Conservation (phyloP, 1,284 basidiomycete species). For the Leucoagaricus sp. region DNA sequence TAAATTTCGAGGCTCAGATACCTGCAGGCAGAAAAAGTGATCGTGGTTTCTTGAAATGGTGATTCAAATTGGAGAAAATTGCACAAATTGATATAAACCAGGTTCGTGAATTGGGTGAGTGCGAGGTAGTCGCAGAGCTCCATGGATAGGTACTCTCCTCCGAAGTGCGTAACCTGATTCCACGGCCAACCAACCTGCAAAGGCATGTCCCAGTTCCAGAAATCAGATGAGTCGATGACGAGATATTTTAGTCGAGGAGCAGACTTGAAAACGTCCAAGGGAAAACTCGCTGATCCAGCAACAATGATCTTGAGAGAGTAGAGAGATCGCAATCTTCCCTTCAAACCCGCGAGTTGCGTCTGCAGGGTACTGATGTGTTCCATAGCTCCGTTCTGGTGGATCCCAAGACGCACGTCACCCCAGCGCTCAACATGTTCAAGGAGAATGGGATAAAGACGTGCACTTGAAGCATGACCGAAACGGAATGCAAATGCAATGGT, state of each 20-base stretch:
- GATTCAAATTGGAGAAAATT: no score
- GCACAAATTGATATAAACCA: background rate
- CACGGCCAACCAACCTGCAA: background rate
- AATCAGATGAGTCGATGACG: background rate
- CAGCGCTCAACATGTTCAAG: constrained; percentile 1
- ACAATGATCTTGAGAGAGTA: constrained; percentile 1
- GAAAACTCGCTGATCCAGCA: no score
- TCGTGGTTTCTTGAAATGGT: no score
- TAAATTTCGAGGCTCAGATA: background rate
- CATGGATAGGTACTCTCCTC: background rate
- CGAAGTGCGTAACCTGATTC: constrained; percentile 1
- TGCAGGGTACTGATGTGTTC: background rate
- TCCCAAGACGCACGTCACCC: constrained; percentile 1
- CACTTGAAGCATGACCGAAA: no score
- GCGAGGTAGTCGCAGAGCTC: background rate
- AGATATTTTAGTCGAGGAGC: background rate
- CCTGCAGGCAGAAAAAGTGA: background rate
- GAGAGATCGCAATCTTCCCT: background rate
- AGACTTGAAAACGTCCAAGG: background rate
- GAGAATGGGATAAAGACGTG: background rate
- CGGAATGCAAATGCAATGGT: background rate
- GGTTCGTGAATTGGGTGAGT: background rate
- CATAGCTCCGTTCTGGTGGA: background rate
- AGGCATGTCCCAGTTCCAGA: background rate
- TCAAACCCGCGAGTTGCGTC: background rate